Evolutionary conservation across 768 basidiomycete genomes (phyloP).

Genomic region (Russula sp.): DNA sequence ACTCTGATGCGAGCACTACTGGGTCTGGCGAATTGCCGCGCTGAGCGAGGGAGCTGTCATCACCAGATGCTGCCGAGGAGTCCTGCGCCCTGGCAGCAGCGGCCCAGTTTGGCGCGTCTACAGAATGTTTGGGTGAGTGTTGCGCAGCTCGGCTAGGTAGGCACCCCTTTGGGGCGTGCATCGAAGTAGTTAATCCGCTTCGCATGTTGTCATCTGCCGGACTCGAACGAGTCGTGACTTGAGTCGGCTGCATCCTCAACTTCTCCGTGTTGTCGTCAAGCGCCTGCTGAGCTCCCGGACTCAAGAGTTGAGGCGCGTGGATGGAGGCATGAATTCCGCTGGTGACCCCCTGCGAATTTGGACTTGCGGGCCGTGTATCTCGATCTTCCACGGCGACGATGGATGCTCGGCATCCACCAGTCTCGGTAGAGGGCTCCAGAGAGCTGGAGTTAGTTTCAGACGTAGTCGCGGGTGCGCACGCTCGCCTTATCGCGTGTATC

Average conservation of each 20-base stretch:
- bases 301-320: neutral
- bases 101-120: conserved; percentile 15
- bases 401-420: neutral
- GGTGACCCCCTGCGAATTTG: neutral
- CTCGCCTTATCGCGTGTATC: neutral
- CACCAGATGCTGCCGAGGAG: neutral
- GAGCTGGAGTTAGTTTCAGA: neutral
- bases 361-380: neutral
- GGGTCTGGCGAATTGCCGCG: neutral
- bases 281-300: neutral
- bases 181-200: conserved; percentile 3
- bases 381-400: neutral
- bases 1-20: neutral
- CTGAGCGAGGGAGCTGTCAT: neutral
- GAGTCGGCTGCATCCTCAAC: neutral
- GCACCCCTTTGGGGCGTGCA: neutral
- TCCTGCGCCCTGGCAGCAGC: neutral
- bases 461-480: neutral
- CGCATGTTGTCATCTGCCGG: neutral
- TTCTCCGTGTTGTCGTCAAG: neutral
- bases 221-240: neutral
- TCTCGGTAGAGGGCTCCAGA: neutral
- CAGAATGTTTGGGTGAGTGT: neutral
- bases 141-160: neutral
- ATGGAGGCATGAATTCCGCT: neutral